phyloP scores from a whole-genome alignment of 1,139 yeast genomes.

The Lodderomyces orthopsilosis region DNA sequence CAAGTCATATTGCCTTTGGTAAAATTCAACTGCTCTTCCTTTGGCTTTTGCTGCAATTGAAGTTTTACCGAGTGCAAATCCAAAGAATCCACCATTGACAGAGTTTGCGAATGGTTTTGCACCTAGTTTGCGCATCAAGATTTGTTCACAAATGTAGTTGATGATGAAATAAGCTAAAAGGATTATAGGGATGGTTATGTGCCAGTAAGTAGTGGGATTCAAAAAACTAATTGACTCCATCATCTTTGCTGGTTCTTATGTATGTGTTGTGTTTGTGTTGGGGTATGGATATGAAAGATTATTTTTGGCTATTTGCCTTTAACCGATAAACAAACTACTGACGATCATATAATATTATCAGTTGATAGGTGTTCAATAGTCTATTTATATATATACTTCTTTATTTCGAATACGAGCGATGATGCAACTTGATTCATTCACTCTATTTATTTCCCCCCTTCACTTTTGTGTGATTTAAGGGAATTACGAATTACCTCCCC shows the following conservation, averaged over 20 bases:
- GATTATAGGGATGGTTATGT: background rate
- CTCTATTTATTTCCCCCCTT: too few species aligned
- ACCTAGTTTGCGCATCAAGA: conserved; percentile 15
- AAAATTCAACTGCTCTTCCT: conserved; percentile 14
- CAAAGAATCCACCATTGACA: conserved; percentile 17
- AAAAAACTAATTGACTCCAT: background rate
- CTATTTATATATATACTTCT: too few species aligned
- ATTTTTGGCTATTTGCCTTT: too few species aligned
- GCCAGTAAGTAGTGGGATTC: background rate
- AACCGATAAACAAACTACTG: too few species aligned
- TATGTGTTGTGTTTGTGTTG: too few species aligned
- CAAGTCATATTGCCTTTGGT: conserved; percentile 9
- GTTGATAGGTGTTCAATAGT: too few species aligned
- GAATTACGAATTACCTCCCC: too few species aligned
- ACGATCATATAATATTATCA: too few species aligned
- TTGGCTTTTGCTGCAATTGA: conserved; percentile 13
- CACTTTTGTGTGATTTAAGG: too few species aligned
- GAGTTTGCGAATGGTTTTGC: conserved; percentile 17
- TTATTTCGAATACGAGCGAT: too few species aligned
- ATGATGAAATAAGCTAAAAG: background rate
- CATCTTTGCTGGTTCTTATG: background rate
- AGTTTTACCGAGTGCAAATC: conserved; percentile 15
- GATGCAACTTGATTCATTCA: too few species aligned
- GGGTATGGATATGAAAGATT: too few species aligned
- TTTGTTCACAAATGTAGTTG: conserved; percentile 1